These are phyloP conservation scores for Coemansia sp. DNA, from an alignment of 192 early-diverging fungal genomes.

Conservation along the genomic window DNA sequence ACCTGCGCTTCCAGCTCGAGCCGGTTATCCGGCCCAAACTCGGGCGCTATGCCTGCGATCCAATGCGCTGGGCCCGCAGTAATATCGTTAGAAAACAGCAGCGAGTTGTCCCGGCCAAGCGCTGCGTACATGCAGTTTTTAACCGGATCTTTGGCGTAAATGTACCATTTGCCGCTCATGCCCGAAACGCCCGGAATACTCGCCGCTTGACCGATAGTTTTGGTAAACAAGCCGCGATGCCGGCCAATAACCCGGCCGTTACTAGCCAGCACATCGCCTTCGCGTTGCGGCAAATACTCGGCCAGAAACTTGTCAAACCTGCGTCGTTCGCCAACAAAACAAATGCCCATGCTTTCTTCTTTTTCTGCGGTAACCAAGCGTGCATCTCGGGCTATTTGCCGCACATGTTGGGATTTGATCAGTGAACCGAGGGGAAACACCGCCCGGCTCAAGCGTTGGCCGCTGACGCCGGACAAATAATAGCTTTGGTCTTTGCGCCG, in stretches of 20 bases:
- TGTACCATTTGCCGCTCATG: constrained; percentile 69
- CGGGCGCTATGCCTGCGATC: constrained; percentile 44
- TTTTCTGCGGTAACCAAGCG: constrained; percentile 61
- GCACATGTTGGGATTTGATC: constrained; percentile 67
- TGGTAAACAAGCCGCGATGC: constrained; percentile 68
- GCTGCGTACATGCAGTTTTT: constrained; percentile 71
- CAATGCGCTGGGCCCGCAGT: constrained; percentile 48
- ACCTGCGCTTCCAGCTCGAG: constrained; percentile 53
- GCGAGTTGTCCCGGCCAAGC: constrained; percentile 50
- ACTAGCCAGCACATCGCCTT: constrained; percentile 46
- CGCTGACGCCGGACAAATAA: constrained; percentile 70
- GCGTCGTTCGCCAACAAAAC: constrained; percentile 84
- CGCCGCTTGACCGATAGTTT: constrained; percentile 81
- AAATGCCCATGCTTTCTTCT: constrained; percentile 96
- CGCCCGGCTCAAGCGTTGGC: constrained; percentile 29
- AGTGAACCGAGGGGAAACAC: constrained; percentile 83
- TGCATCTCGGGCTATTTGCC: constrained; percentile 59
- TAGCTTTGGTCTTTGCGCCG: constrained; percentile 90
- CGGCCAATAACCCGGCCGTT: constrained; percentile 29
- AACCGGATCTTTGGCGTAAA: constrained; percentile 64
- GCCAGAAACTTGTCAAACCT: constrained; percentile 76
- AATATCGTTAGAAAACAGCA: constrained; percentile 19
- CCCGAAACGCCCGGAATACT: constrained; percentile 58
- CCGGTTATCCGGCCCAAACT: constrained; percentile 12
- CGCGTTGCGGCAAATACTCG: constrained; percentile 55